Evolutionary conservation across 2,329 filamentous ascomycete genomes (phyloP).

Genomic region (Rhynchosporium secalis): DNA sequence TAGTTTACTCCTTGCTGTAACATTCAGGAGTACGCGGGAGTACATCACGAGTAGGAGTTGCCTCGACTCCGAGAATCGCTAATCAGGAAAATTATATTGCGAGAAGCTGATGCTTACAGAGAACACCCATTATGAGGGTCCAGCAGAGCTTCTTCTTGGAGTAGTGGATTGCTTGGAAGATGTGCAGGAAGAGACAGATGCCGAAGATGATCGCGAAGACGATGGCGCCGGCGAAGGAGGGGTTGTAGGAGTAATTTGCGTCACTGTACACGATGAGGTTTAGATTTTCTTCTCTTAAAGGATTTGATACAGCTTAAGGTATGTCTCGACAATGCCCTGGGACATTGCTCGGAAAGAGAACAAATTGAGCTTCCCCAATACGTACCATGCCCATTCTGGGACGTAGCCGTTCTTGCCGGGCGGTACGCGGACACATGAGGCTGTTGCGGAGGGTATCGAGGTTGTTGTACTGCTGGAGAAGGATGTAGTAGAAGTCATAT

Average conservation of each 20-base stretch:
- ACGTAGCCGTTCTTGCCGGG: slow-evolving; percentile 43
- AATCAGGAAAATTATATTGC: too few relatives aligned
- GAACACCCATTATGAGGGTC: slow-evolving; percentile 47
- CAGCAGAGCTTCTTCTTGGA: slow-evolving; percentile 44
- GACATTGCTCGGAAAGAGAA: too few relatives aligned
- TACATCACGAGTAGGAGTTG: too few relatives aligned
- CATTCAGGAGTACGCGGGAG: too few relatives aligned
- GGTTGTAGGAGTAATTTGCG: slow-evolving; percentile 42
- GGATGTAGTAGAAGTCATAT: slow-evolving; percentile 28
- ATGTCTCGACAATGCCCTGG: too few relatives aligned
- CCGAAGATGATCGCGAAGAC: slow-evolving; percentile 43
- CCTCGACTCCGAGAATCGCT: too few relatives aligned
- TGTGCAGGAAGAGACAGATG: slow-evolving; percentile 37
- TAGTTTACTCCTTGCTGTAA: too few relatives aligned
- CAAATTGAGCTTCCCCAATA: too few relatives aligned
- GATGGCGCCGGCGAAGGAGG: slow-evolving; percentile 42
- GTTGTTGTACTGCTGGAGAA: slow-evolving; percentile 22
- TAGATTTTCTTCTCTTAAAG: too few relatives aligned
- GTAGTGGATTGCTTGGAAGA: slow-evolving; percentile 42
- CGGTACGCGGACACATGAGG: slow-evolving; percentile 36
- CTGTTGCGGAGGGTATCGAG: slow-evolving; percentile 24
- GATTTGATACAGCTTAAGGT: too few relatives aligned
- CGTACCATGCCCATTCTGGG: slow-evolving; percentile 39
- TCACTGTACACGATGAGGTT: slow-evolving; percentile 20
- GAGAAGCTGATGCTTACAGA: slow-evolving; percentile 32